These are phyloP conservation scores for Chytriomyces confervae DNA, from an alignment of 192 early-diverging fungal species.

Conservation along the genomic window DNA sequence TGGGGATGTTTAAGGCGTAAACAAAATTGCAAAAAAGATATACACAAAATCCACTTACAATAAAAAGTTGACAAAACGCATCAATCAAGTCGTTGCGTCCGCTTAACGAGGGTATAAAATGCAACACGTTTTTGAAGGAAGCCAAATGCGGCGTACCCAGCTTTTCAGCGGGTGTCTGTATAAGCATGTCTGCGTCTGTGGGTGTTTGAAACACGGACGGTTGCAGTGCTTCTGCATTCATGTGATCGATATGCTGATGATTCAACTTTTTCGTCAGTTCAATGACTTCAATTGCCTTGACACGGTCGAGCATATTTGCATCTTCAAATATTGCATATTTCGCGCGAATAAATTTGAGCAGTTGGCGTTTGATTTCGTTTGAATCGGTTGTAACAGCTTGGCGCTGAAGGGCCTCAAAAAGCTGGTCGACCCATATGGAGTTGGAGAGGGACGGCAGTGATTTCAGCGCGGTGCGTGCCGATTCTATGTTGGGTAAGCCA, in stretches of 20 bases:
- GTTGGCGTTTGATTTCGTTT: neutral
- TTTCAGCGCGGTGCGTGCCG: neutral
- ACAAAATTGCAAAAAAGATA: no score
- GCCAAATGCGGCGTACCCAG: no score
- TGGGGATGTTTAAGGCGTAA: no score
- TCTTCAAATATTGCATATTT: neutral
- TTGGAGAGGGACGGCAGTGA: neutral
- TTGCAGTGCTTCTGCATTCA: neutral
- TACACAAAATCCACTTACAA: no score
- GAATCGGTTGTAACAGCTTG: neutral
- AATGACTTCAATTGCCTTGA: neutral
- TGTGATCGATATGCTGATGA: neutral
- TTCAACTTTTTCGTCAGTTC: neutral
- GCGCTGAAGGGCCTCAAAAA: neutral
- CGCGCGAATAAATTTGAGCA: neutral
- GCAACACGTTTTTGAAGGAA: no score
- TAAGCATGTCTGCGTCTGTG: no score
- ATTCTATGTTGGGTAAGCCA: neutral
- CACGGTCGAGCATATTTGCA: neutral
- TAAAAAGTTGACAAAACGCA: no score
- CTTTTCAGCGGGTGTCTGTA: no score
- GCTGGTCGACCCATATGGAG: neutral
- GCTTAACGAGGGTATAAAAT: no score
- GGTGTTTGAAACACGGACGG: no score
- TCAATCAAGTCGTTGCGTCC: no score